A percentile compares a stretch with the other conserved stretches of the same genome.
These are phyloP conservation scores for Halophytophthora batemanensis DNA, from an alignment of 352 stramenopile species.

Conservation along the genomic window DNA sequence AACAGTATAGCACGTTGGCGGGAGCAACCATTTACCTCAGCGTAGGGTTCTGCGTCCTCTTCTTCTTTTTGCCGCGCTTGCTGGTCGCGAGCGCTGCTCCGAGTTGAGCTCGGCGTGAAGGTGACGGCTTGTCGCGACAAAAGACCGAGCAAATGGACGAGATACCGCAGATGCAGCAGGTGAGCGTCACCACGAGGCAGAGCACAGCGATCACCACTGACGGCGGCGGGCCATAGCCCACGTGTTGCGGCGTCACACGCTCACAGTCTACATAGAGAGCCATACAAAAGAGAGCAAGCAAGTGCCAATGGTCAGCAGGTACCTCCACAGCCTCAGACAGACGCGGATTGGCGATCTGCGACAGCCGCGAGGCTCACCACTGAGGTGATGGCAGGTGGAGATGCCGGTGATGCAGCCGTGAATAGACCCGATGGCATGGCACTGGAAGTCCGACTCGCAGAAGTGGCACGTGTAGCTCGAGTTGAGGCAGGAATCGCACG, in stretches of 20 bases:
- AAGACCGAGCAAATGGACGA: constrained; percentile 79
- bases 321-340: constrained; percentile 3
- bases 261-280: constrained; percentile 52
- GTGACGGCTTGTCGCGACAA: constrained; percentile 25
- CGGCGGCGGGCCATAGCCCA: constrained; percentile 77
- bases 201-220: constrained; percentile 84
- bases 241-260: constrained; percentile 62
- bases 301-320: background rate
- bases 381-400: constrained; percentile 76
- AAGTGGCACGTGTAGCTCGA: constrained; percentile 80
- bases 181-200: constrained; percentile 76
- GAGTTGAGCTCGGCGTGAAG: constrained; percentile 18
- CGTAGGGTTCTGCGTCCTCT: constrained; percentile 19
- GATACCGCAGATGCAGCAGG: constrained; percentile 77
- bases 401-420: constrained; percentile 68
- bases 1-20: background rate
- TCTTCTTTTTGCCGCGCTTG: constrained; percentile 27
- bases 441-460: constrained; percentile 82
- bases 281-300: background rate
- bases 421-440: constrained; percentile 69
- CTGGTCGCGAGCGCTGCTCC: constrained; percentile 15
- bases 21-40: constrained; percentile 11
- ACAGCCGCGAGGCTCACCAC: constrained; percentile 29
- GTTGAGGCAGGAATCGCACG: constrained; percentile 75
- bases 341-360: background rate